phyloP scores from a whole-genome alignment of 2,329 filamentous ascomycete species.

The Cercospora nicotianae region DNA sequence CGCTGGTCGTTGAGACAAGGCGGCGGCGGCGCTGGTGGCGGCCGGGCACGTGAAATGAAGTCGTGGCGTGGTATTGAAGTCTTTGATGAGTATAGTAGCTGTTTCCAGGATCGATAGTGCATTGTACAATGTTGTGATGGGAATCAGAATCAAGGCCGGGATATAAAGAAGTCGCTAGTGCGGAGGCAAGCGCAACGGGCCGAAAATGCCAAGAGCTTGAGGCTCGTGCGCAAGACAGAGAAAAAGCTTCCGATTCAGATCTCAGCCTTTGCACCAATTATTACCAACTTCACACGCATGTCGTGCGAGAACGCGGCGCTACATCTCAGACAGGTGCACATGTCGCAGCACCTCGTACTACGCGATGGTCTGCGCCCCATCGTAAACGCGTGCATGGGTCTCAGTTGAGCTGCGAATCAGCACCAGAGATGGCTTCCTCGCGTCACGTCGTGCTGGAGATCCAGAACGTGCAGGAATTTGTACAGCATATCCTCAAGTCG shows the following conservation, averaged over 20 bases:
- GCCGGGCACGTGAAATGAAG: not conserved
- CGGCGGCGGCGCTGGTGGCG: no score
- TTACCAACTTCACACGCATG: not conserved
- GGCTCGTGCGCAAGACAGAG: not conserved
- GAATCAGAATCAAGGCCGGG: not conserved
- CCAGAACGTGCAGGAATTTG: constrained; percentile 51
- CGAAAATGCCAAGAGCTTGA: not conserved
- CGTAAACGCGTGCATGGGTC: not conserved
- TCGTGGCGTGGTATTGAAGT: not conserved
- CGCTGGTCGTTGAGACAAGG: not conserved
- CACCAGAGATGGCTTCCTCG: constrained; percentile 13
- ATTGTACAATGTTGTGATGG: not conserved
- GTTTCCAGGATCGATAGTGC: not conserved
- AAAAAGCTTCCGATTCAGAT: not conserved
- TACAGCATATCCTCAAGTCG: constrained; percentile 62
- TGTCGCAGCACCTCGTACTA: not conserved
- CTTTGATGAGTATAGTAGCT: not conserved
- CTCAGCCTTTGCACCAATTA: not conserved
- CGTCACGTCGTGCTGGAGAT: constrained; percentile 43
- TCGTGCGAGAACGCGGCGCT: constrained; percentile 1
- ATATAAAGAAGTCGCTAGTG: not conserved
- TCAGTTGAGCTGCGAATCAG: not conserved
- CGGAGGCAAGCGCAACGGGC: not conserved
- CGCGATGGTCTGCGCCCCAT: not conserved
- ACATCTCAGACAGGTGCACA: not conserved